Base-by-base conservation (phyloP, 768 basidiomycete genomes). In the Xerocomellus amylosporus region DNA sequence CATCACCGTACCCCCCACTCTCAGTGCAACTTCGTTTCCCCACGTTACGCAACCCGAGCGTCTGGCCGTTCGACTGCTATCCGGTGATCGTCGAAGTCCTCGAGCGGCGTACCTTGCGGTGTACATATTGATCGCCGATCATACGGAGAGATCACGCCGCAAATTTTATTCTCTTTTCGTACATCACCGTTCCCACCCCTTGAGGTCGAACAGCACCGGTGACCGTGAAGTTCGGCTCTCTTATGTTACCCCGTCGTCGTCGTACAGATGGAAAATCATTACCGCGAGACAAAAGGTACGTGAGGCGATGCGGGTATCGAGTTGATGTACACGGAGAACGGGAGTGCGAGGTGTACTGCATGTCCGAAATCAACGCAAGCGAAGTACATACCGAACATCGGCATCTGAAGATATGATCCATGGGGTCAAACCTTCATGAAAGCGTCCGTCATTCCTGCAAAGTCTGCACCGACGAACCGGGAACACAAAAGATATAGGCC, bases 351-450 rank as follows among this genome's bases (percentile, higher is more conserved):
- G 15, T 47, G 26, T 40, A 38, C 22, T 24, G 20, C 13, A 31
- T 28, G 31, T 43, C 40, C 30, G 26, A 39, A 5, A 53, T 26
- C 42, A 39, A 26, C 17, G 19, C 22, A 12, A 13, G 20, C 20
- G 13, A 31, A 26, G 26, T 22, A 49, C 48, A 39, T 51, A 51
- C 43, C 50, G 22, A 44, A 14, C 10, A 20, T 51, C 38, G 38
- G 33, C 34, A 30, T 38, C n/a, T 22, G 19, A 46, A 33, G 31
- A 33, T 22, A 15, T 20, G 44, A 40, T 47, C 19, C 48, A 37
- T 39, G 28, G 17, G 40, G 19, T 57, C 28, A 67, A 12, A 44
- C 38, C n/a, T 52, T 55, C 65, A 62, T 62, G 55, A 68, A 67
- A 2, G 54, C 37, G 26, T 65, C 56, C 38, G 55, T 38, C 58